Conservation (phyloP, 2,329 filamentous ascomycete species). For the Pseudogymnoascus sp. region DNA sequence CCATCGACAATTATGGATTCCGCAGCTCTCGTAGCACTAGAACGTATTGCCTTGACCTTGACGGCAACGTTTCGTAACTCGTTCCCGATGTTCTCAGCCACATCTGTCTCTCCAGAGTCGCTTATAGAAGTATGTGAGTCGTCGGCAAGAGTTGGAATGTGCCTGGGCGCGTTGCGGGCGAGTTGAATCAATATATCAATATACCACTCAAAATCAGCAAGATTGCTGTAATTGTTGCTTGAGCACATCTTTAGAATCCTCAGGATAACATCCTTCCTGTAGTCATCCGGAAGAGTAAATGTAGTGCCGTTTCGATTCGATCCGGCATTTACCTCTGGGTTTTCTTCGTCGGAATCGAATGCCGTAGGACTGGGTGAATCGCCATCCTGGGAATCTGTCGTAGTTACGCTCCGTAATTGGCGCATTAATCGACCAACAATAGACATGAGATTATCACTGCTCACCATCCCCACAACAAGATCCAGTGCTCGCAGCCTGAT, state of each 20-base stretch:
- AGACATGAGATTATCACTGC: slow-evolving; percentile 71
- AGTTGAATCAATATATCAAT: slow-evolving; percentile 83
- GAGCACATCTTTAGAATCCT: slow-evolving; percentile 86
- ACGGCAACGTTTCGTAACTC: slow-evolving; percentile 89
- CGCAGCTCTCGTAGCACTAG: slow-evolving; percentile 74
- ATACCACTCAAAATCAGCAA: slow-evolving; percentile 96
- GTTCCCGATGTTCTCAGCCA: slow-evolving; percentile 68
- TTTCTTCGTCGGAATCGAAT: slow-evolving; percentile 49
- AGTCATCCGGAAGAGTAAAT: slow-evolving; percentile 68
- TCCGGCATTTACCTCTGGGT: slow-evolving; percentile 41
- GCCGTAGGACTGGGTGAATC: slow-evolving; percentile 11
- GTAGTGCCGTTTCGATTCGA: slow-evolving; percentile 31
- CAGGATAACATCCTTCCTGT: slow-evolving; percentile 73
- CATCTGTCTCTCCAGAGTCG: slow-evolving; percentile 26
- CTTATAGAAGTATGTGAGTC: slow-evolving; percentile 11
- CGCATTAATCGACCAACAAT: slow-evolving; percentile 83
- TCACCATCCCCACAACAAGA: slow-evolving; percentile 89
- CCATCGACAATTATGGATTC: slow-evolving; percentile 64
- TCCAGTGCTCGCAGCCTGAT: slow-evolving; percentile 91
- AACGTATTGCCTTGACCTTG: slow-evolving; percentile 76
- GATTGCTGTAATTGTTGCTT: slow-evolving; percentile 75
- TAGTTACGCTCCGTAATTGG: slow-evolving; percentile 66
- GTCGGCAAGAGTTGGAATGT: slow-evolving; percentile 29
- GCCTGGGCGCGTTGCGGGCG: slow-evolving; percentile 56
- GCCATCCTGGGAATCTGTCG: slow-evolving; percentile 38